Base-by-base conservation (phyloP, 2,329 filamentous ascomycete genomes). In the Aureobasidium mangrovei region DNA sequence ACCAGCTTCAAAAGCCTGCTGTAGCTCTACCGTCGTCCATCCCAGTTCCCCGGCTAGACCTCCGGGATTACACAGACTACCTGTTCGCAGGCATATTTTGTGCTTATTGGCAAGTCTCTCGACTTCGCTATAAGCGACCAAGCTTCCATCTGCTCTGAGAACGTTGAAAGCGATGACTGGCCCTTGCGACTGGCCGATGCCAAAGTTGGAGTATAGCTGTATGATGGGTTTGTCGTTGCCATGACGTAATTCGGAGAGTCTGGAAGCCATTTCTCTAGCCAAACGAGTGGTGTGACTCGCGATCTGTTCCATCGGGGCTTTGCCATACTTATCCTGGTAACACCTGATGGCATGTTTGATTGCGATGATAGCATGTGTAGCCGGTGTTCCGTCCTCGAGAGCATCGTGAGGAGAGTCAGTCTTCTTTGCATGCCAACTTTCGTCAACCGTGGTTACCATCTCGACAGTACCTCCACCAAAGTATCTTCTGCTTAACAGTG, bases 401-500 rank as follows among this genome's bases (percentile, higher is more conserved):
- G 74, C 73, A 40, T 83, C 79, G 61, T 85, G 80, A 3, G 83
- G 68, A 43, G 73, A 71, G 49, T 72, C 74, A 59, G 71, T 60
- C 53, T 77, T 83, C 58, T 72, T 79, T 32, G 72, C 74, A 63
- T 78, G 78, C 79, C 74, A 84, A 4, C 70, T 69, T n/a, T 71
- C 67, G 12, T 73, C 74, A 40, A 77, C 65, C n/a, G 75, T 70
- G 4, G 77, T 75, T 28, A 83, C 76, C 74, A 82, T 80, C 48
- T 78, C 76, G 36, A 83, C 79, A 1, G 84, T 86, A 7, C 83
- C 84, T 29, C 84, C 84, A 24, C 82, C 84, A 62, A 87, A 86
- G 63, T 84, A 87, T 57, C 73, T 77, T 39, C 80, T 72, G 53
- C 74, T 70, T 49, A 72, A 75, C 41, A 79, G 73, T 51, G 82